phyloP scores from a whole-genome alignment of 306 rosid species.

The Datisca glomerata region DNA sequence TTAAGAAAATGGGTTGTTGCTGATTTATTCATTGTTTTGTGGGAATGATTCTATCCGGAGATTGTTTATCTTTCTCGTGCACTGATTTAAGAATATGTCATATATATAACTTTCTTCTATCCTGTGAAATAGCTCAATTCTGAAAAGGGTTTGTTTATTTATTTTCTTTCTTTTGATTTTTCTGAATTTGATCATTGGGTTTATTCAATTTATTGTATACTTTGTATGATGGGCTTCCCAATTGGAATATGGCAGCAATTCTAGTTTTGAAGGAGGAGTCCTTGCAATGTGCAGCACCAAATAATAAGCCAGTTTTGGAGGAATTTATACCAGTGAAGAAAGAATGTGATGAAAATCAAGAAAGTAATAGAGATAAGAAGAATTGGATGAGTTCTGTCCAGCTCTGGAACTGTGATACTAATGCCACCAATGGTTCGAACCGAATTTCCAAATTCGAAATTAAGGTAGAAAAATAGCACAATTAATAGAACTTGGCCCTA shows the following conservation, averaged over 20 bases:
- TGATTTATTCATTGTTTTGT: not conserved
- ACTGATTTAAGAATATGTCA: too few species aligned
- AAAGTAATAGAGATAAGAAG: conserved; percentile 55
- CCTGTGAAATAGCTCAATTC: too few species aligned
- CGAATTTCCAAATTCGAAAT: conserved; percentile 32
- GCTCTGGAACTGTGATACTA: conserved; percentile 57
- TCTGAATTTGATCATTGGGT: too few species aligned
- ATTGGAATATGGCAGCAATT: conserved; percentile 39
- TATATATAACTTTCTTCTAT: too few species aligned
- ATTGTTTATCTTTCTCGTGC: conserved; percentile 7
- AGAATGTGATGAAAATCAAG: conserved; percentile 32
- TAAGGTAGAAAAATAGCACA: conserved; percentile 38
- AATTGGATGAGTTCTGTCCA: conserved; percentile 97
- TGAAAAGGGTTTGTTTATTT: too few species aligned
- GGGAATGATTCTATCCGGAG: not conserved
- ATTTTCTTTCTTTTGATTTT: too few species aligned
- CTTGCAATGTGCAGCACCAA: conserved; percentile 27
- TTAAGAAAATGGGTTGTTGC: too few species aligned
- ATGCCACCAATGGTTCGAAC: too few species aligned
- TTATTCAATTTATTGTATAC: conserved; percentile 1
- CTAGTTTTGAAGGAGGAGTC: conserved; percentile 40
- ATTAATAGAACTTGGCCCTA: too few species aligned
- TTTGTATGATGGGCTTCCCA: not conserved
- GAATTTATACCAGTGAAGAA: conserved; percentile 70
- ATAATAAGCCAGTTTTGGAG: conserved; percentile 53